phyloP scores from a whole-genome alignment of 106 monocot genomes.

The Platanthera guangdongensis region DNA sequence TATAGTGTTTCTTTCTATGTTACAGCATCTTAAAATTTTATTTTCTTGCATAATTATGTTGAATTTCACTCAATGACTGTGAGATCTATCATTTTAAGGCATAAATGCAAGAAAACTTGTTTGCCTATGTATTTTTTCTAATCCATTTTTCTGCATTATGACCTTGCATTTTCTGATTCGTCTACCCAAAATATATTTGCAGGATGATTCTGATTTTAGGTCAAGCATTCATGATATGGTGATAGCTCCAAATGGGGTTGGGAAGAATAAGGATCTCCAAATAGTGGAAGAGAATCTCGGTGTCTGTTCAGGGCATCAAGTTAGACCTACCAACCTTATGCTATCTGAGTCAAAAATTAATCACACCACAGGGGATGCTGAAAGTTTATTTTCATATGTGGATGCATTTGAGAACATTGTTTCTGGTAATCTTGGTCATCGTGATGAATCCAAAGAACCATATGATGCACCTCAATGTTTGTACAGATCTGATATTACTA shows the following conservation, averaged over 20 bases:
- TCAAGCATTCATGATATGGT: slow-evolving; percentile 6
- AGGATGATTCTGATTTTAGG: slow-evolving; percentile 17
- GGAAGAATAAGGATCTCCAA: not conserved
- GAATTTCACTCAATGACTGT: not conserved
- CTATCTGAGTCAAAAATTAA: slow-evolving; percentile 1
- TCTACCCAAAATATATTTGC: slow-evolving; percentile 5
- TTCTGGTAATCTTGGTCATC: not conserved
- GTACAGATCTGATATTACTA: slow-evolving; percentile 10
- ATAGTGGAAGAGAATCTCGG: not conserved
- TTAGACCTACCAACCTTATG: not conserved
- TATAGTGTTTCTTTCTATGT: not conserved
- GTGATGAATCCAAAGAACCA: slow-evolving; percentile 1
- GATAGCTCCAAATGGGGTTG: not conserved
- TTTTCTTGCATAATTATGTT: not conserved
- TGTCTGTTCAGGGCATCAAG: not conserved
- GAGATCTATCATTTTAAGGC: not conserved
- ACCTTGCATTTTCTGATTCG: not conserved
- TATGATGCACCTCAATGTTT: slow-evolving; percentile 6
- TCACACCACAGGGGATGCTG: not conserved
- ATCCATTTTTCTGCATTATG: not conserved
- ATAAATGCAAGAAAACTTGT: not conserved
- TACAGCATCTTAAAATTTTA: not conserved
- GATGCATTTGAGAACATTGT: not conserved
- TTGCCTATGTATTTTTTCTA: not conserved
- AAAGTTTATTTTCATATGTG: not conserved